Conservation (phyloP, 1,284 basidiomycete species). For the Mrakiaceae sp. region DNA sequence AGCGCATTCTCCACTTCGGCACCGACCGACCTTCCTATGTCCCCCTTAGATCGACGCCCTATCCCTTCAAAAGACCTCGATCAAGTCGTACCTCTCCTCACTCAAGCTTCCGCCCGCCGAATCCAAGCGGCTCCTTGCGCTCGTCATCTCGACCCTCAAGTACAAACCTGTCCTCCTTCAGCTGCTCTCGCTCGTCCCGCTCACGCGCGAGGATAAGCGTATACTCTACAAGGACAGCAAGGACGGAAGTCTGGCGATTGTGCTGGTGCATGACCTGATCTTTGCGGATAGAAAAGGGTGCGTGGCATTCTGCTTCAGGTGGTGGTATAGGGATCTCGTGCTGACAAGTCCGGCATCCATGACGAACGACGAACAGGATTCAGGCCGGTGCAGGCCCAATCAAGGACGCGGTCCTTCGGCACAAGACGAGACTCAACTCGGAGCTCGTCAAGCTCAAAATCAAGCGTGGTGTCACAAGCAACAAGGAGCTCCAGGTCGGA, state of each 20-base stretch:
- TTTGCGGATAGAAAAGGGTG: slow-evolving; percentile 15
- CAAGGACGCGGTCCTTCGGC: slow-evolving; percentile 48
- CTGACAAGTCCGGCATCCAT: neutral
- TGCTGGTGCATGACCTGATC: slow-evolving; percentile 16
- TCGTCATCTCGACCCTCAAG: slow-evolving; percentile 16
- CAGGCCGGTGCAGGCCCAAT: slow-evolving; percentile 9
- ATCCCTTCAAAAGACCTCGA: slow-evolving; percentile 13
- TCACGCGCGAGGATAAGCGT: slow-evolving; percentile 15
- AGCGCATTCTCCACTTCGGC: too few relatives aligned
- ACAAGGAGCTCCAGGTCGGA: slow-evolving; percentile 47
- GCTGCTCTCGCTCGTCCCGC: slow-evolving; percentile 7
- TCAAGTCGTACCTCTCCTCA: slow-evolving; percentile 10
- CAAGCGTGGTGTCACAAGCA: slow-evolving; percentile 54
- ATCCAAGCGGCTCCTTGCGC: slow-evolving; percentile 13
- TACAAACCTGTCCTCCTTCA: slow-evolving; percentile 14
- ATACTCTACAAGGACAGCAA: slow-evolving; percentile 8
- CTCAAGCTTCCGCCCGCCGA: slow-evolving; percentile 11
- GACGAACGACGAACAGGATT: neutral
- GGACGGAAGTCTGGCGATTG: slow-evolving; percentile 6
- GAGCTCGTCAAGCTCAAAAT: slow-evolving; percentile 79
- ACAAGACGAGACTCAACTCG: slow-evolving; percentile 75
- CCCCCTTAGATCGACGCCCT: slow-evolving; percentile 13
- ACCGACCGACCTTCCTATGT: too few relatives aligned
- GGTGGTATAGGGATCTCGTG: neutral
- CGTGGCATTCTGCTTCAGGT: neutral